Evolutionary conservation across 306 rosid genomes (phyloP).

Genomic region (Fagus sylvatica): DNA sequence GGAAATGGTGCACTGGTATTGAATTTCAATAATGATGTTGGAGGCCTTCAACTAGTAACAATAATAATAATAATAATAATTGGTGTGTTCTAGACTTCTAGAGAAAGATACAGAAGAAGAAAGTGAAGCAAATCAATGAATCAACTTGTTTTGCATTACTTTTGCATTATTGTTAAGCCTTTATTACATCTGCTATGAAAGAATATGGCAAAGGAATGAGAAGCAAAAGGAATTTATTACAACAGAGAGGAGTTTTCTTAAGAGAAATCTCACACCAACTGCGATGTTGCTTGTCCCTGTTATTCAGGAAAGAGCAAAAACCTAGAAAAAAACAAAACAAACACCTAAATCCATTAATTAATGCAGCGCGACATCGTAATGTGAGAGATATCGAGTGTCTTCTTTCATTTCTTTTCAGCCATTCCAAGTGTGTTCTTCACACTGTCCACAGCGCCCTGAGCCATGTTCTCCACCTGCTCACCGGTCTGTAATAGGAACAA

Average conservation of each 20-base stretch:
- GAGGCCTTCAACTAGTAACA: too few species aligned
- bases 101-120: not conserved
- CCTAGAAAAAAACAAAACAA: not conserved
- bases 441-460: constrained; percentile 55
- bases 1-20: too few species aligned
- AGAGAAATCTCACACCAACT: not conserved
- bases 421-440: constrained; percentile 68
- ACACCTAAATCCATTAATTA: constrained; percentile 22
- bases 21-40: too few species aligned
- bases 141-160: not conserved
- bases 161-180: constrained; percentile 5
- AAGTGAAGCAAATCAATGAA: not conserved
- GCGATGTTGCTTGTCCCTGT: constrained; percentile 30
- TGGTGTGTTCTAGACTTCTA: too few species aligned
- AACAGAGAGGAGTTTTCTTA: not conserved
- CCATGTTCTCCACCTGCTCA: constrained; percentile 59
- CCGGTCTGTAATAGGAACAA: constrained; percentile 45
- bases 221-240: constrained; percentile 24
- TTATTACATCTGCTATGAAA: constrained; percentile 5
- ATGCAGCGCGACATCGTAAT: not conserved
- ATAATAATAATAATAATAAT: too few species aligned
- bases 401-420: constrained; percentile 44
- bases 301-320: constrained; percentile 29
- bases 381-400: not conserved
- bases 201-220: not conserved